Percentiles rank a stretch among this genome's conserved stretches.
These are phyloP conservation scores for Rutstroemia sp. DNA, from an alignment of 2,329 filamentous ascomycete genomes.

Conservation along the genomic window DNA sequence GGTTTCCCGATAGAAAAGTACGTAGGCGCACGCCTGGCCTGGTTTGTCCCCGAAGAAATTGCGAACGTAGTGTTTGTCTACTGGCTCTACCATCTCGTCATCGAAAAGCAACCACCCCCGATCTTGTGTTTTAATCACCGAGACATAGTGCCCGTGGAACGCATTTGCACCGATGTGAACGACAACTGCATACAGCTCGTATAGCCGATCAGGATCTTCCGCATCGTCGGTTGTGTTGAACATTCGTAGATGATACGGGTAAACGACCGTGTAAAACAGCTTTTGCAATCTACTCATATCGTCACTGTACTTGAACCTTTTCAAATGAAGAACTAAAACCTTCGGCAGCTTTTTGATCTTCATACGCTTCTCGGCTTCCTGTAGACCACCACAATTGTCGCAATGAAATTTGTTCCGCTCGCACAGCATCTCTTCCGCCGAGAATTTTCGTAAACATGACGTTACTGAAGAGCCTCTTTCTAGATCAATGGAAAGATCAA, in stretches of 20 bases:
- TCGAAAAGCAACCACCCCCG: conserved; percentile 95
- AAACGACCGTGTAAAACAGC: conserved; percentile 92
- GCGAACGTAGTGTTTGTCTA: conserved; percentile 90
- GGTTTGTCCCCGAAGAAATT: conserved; percentile 96
- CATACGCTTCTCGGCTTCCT: conserved; percentile 98
- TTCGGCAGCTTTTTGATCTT: conserved; percentile 94
- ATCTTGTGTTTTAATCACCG: conserved; percentile 95
- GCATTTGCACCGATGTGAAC: conserved; percentile 96
- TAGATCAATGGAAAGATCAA: conserved; percentile 92
- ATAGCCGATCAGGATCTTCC: conserved; percentile 87
- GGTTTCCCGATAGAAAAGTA: conserved; percentile 95
- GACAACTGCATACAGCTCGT: conserved; percentile 94
- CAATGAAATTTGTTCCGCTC: conserved; percentile 99
- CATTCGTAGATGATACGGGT: conserved; percentile 84
- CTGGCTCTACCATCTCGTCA: conserved; percentile 96
- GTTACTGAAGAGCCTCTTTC: conserved; percentile 95
- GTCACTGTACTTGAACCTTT: conserved; percentile 97
- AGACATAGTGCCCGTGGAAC: conserved; percentile 96
- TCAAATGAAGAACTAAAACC: conserved; percentile 85
- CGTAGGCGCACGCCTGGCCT: conserved; percentile 88
- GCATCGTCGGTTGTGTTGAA: conserved; percentile 87
- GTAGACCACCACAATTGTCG: conserved; percentile 90
- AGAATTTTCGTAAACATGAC: conserved; percentile 90
- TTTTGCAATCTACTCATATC: conserved; percentile 91
- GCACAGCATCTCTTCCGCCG: conserved; percentile 95